Evolutionary conservation across 495 filamentous ascomycete species (phyloP).

Genomic region (Penicillium coprophilum): DNA sequence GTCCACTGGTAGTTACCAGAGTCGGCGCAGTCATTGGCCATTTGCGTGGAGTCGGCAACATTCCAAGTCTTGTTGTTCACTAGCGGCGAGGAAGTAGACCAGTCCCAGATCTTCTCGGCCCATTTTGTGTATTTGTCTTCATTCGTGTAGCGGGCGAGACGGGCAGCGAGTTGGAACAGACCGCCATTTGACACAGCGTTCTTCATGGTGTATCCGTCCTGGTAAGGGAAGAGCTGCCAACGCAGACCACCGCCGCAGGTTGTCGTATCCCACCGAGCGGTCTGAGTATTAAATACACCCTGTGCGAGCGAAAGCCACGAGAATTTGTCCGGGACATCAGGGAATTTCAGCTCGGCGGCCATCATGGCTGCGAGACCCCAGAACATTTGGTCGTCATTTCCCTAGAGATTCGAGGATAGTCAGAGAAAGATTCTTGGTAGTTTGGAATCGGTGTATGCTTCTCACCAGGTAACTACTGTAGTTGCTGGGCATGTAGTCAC

Average conservation of each 20-base stretch:
- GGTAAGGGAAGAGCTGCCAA: conserved; percentile 56
- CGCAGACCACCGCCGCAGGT: conserved; percentile 54
- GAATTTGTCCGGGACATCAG: conserved; percentile 48
- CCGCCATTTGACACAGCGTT: conserved; percentile 69
- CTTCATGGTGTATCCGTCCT: conserved; percentile 60
- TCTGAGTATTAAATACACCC: conserved; percentile 72
- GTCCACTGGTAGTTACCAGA: conserved; percentile 63
- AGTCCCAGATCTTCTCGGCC: conserved; percentile 66
- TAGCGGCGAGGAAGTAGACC: conserved; percentile 55
- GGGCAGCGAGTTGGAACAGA: conserved; percentile 68
- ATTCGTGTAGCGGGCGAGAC: conserved; percentile 65
- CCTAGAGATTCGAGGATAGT: conserved; percentile 24
- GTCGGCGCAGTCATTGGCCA: conserved; percentile 51
- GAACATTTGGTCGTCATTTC: conserved; percentile 59
- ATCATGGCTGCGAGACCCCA: conserved; percentile 58
- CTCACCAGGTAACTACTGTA: conserved; percentile 40
- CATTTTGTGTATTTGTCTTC: conserved; percentile 64
- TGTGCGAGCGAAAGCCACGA: conserved; percentile 75
- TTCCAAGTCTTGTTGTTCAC: conserved; percentile 43
- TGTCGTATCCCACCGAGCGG: conserved; percentile 47
- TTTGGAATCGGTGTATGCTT: neutral
- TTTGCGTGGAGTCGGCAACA: conserved; percentile 63
- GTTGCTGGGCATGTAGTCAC: conserved; percentile 48
- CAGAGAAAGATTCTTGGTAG: neutral
- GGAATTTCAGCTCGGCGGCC: conserved; percentile 53